Percentiles rank a stretch among this genome's conserved stretches.
Evolutionary conservation across 345 rosid species (phyloP).

Genomic region (Eucalyptus lansdowneana): DNA sequence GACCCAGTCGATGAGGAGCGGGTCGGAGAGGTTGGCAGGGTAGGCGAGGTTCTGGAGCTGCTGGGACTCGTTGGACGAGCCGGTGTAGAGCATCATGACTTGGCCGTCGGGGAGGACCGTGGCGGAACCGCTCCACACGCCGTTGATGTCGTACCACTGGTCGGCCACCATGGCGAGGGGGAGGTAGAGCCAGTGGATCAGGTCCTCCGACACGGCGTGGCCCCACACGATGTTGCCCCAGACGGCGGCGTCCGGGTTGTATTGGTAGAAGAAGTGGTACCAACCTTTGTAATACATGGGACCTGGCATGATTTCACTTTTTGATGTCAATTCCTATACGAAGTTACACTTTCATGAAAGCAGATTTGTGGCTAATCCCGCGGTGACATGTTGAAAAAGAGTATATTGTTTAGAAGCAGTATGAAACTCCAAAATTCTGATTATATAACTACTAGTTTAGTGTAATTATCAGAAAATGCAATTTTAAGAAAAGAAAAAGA

Average conservation of each 20-base stretch:
- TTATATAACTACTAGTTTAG: background rate
- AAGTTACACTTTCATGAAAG: background rate
- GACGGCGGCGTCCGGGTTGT: conserved; percentile 73
- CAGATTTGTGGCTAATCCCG: background rate
- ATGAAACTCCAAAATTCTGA: background rate
- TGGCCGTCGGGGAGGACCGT: conserved; percentile 75
- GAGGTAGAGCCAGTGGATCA: conserved; percentile 82
- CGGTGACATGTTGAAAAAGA: too few relatives aligned
- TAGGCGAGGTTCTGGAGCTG: conserved; percentile 92
- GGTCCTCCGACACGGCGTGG: conserved; percentile 76
- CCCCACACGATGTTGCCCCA: conserved; percentile 99
- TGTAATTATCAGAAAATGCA: background rate
- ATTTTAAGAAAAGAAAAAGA: background rate
- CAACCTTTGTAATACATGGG: conserved; percentile 86
- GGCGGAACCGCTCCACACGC: conserved; percentile 95
- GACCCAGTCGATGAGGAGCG: conserved; percentile 62
- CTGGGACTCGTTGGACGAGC: conserved; percentile 50
- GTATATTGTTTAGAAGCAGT: too few relatives aligned
- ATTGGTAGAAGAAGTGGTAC: conserved; percentile 95
- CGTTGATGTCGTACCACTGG: conserved; percentile 67
- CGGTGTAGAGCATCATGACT: conserved; percentile 78
- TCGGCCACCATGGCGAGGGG: conserved; percentile 85
- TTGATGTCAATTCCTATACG: background rate
- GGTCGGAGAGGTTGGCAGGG: conserved; percentile 66
- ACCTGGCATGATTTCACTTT: conserved; percentile 19